Percentiles rank a stretch among this genome's conserved stretches.
Conservation (phyloP, 1,139 yeast species). For the Diutina catenulata region DNA sequence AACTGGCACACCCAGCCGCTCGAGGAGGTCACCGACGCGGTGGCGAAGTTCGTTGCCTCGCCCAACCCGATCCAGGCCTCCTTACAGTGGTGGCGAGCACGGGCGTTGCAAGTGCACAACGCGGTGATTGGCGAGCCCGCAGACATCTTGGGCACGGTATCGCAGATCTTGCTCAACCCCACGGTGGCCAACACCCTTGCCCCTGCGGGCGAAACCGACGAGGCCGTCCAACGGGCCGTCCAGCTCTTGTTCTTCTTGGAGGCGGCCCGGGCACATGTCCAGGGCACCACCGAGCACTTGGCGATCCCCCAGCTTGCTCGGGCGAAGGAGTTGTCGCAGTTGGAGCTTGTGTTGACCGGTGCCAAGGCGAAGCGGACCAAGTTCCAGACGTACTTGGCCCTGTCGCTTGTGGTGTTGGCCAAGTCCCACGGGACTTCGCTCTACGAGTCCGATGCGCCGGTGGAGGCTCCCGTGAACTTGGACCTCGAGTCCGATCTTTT, state of each 20-base stretch:
- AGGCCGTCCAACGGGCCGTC: slow-evolving; percentile 21
- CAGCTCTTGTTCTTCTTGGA: slow-evolving; percentile 50
- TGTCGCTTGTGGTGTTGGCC: slow-evolving; percentile 75
- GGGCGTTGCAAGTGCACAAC: slow-evolving; percentile 51
- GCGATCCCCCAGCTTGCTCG: slow-evolving; percentile 37
- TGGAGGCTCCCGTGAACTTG: slow-evolving; percentile 38
- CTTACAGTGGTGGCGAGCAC: slow-evolving; percentile 61
- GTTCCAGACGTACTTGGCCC: slow-evolving; percentile 57
- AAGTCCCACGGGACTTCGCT: slow-evolving; percentile 20
- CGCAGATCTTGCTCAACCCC: slow-evolving; percentile 26
- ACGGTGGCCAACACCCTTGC: slow-evolving; percentile 19
- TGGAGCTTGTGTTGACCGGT: slow-evolving; percentile 67
- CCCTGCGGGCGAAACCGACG: slow-evolving; percentile 16
- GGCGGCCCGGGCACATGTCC: slow-evolving; percentile 49
- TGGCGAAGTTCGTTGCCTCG: slow-evolving; percentile 8
- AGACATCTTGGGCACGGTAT: slow-evolving; percentile 28
- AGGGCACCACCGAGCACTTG: slow-evolving; percentile 48
- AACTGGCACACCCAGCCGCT: slow-evolving; percentile 15
- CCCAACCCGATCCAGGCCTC: slow-evolving; percentile 29
- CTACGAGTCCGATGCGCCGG: slow-evolving; percentile 12
- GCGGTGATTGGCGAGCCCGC: slow-evolving; percentile 52
- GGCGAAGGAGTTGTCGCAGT: slow-evolving; percentile 47
- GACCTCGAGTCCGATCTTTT: slow-evolving; percentile 68
- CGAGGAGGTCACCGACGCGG: slow-evolving; percentile 14
- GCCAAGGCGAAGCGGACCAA: slow-evolving; percentile 83